Evolutionary conservation across 2,329 filamentous ascomycete species (phyloP), one percentile per base, ranked within the genome.

Genomic region (Botrytis galanthina): DNA sequence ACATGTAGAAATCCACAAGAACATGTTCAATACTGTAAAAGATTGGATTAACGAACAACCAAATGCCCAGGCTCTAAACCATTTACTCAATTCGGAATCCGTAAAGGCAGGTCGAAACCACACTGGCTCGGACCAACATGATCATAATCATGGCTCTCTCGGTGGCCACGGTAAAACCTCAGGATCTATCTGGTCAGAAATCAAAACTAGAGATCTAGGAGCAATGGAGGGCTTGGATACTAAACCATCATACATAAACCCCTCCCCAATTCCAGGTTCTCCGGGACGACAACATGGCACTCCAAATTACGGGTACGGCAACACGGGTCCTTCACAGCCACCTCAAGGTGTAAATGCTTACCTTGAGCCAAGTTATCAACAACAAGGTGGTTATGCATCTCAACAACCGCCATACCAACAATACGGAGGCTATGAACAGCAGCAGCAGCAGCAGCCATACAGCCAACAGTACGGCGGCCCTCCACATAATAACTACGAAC

Each of bases 11-110:
- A 90, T 96, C 42, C 96, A 98, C 77, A 88, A 89, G 62, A 90
- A 91, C 70, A 99, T 99, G 96, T 98, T 93, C 83, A 87, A 90
- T 72, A 93, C 92, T 0, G 94, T 99, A 3, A 88, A 92, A 78
- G 87, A 88, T 74, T 99, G 95, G 95, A 91, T 89, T 0, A 87
- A 93, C 68, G 88, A 90, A 77, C 87, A 91, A 73, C 86, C 90
- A 4, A 90, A 92, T 75, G 89, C 90, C 61, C 84, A 89, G 70
- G 87, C 90, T 70, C 85, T 98, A 29, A 91, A 97, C 80, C 84
- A 89, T 71, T 80, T 96, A n/a, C 87, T 99, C 16, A 91, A 89
- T 66, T 94, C 94, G 0, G 90, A 97, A 71, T 94, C 93, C 10
- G 96, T 99, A 74, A 92, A 90, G 79, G 86, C 87, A 14, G 94